Base-by-base conservation (phyloP, 1,139 yeast genomes). In the Taphrina deformans region DNA sequence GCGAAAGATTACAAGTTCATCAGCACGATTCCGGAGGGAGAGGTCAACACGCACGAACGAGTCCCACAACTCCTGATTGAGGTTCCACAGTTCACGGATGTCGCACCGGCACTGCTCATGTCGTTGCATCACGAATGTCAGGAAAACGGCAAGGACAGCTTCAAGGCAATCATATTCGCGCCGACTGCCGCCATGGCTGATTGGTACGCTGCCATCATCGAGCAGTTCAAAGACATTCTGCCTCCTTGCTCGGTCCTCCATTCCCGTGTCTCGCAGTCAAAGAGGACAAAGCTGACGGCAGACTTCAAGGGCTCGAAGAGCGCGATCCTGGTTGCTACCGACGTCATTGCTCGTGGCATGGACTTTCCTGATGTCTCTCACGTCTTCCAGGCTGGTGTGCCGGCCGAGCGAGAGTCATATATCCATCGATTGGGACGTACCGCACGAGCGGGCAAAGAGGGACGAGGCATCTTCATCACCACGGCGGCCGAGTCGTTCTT, bases 351-450 rank as follows among this genome's bases (percentile, higher is more conserved):
- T 12, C 86, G 99, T 81, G 99, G 99, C 21, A 84, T 93, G 71
- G 99, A 93, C 79, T 92, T 93, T 70, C 97, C 97, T 61, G 88
- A 95, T 35, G 98, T 93, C 65, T 97, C 92, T 78, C 92, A 97
- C 96, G 93, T 93, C 72, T 86, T 93, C 69, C 98, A 93, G 79
- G 91, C 89, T 72, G 97, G 93, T 76, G 97, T 98, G 62, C 98
- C 98, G 75, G 98, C 93, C 85, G 98, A 93, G 78, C 98, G 98
- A 76, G 86, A 97, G 78, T 97, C 92, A 78, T 93, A 93, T 74
- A 92, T 93, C 72, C 99, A 93, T 78, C 86, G 98, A 76, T 97
- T 93, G 41, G 99, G 99, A 70, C 87, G 99, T 81, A 93, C 99
- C 27, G 99, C 98, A 18, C 86, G 99, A 79, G 75, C 83, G 60